Conservation (phyloP, 257 asterid species). For the Solanum clarkiae region DNA sequence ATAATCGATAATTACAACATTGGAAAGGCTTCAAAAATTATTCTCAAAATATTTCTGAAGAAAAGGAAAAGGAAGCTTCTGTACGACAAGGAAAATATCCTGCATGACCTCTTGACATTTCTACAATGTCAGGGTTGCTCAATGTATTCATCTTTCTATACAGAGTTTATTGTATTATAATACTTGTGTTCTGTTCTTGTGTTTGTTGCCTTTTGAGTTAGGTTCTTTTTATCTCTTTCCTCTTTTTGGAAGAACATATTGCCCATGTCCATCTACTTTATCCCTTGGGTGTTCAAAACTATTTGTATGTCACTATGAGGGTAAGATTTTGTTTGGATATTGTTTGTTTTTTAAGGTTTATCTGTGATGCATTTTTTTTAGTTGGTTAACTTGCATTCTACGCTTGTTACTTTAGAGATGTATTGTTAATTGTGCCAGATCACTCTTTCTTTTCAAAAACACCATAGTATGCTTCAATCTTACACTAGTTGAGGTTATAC, state of each 20-base stretch:
- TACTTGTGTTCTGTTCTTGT: neutral
- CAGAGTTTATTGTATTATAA: constrained; percentile 1
- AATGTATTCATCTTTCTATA: constrained; percentile 47
- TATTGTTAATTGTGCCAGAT: neutral
- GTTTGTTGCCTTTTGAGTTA: neutral
- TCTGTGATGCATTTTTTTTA: neutral
- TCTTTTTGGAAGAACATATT: neutral
- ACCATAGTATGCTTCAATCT: neutral
- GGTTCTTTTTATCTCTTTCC: neutral
- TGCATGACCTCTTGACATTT: constrained; percentile 69
- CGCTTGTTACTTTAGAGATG: neutral
- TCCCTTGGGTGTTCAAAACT: neutral
- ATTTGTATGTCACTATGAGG: neutral
- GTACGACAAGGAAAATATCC: constrained; percentile 27
- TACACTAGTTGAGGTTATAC: neutral
- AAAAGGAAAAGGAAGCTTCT: constrained; percentile 36
- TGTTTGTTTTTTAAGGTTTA: neutral
- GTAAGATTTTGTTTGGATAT: neutral
- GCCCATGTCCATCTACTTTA: neutral
- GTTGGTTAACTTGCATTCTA: neutral
- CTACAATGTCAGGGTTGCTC: constrained; percentile 80
- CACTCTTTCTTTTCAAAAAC: neutral
- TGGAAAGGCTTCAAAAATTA: constrained; percentile 16
- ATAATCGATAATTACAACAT: constrained; percentile 10
- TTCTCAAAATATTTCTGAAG: constrained; percentile 22